Conservation (phyloP, 805 yeast genomes). For the Ogataea pini region DNA sequence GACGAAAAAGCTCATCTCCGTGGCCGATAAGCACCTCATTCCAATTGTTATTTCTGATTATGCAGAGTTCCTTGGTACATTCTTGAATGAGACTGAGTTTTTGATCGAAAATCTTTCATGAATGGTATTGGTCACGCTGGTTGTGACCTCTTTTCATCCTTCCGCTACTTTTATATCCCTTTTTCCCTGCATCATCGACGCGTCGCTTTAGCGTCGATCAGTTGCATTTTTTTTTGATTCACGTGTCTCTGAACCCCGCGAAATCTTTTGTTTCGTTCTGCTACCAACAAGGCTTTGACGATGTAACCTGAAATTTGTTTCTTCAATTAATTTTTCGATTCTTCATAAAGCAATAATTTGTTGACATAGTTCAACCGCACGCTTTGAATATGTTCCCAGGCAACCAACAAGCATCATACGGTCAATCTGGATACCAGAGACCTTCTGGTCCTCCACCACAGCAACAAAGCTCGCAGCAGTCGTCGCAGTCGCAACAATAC, state of each 20-base stretch:
- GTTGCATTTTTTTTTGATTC: background rate
- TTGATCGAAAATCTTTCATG: constrained; percentile 12
- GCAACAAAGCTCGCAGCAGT: background rate
- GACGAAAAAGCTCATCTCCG: constrained; percentile 1
- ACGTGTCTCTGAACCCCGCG: background rate
- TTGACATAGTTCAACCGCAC: no score
- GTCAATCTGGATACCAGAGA: constrained; percentile 20
- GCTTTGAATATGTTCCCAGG: constrained; percentile 21
- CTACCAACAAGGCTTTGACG: constrained; percentile 3
- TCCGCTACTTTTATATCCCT: background rate
- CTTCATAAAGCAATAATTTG: no score
- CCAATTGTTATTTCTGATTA: constrained; percentile 18
- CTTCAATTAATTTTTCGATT: background rate
- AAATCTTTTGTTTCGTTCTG: constrained; percentile 5
- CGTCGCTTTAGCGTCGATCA: background rate
- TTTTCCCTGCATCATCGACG: background rate
- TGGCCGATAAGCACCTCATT: constrained; percentile 10
- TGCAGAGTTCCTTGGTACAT: constrained; percentile 6
- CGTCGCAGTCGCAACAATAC: constrained; percentile 10
- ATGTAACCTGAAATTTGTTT: constrained; percentile 4
- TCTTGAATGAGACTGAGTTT: constrained; percentile 11
- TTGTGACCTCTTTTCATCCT: background rate
- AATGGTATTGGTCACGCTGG: no score
- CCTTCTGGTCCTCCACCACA: constrained; percentile 24
- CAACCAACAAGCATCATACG: constrained; percentile 17